phyloP scores from a whole-genome alignment of 176 grass and related monocot species.

The Tillandsia leiboldiana region DNA sequence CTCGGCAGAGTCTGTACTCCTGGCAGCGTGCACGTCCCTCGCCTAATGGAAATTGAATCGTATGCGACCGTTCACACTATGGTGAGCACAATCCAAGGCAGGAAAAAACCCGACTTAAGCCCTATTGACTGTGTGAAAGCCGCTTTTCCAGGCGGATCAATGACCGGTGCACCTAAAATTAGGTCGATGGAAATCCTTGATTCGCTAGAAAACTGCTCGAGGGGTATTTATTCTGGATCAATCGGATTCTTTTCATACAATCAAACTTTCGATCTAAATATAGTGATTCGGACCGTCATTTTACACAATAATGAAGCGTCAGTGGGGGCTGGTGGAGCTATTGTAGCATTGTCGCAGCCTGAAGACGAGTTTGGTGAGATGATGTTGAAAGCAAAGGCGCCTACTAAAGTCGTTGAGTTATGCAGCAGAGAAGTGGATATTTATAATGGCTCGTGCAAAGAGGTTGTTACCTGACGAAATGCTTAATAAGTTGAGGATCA shows the following conservation, averaged over 20 bases:
- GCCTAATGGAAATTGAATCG: conserved; percentile 85
- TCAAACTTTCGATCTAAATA: conserved; percentile 70
- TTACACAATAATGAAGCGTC: conserved; percentile 55
- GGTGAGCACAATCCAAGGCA: conserved; percentile 69
- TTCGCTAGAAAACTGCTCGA: conserved; percentile 57
- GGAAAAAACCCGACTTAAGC: conserved; percentile 42
- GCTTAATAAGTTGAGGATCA: background rate
- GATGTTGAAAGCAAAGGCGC: conserved; percentile 83
- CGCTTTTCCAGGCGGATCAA: conserved; percentile 86
- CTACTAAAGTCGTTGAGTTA: conserved; percentile 42
- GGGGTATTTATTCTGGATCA: conserved; percentile 89
- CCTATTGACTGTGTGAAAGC: conserved; percentile 66
- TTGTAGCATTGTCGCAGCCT: conserved; percentile 56
- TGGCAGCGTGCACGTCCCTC: conserved; percentile 60
- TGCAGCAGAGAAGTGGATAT: background rate
- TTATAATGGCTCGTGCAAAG: background rate
- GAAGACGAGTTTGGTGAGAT: conserved; percentile 78
- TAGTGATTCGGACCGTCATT: conserved; percentile 73
- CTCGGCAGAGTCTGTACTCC: conserved; percentile 68
- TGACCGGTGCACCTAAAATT: conserved; percentile 93
- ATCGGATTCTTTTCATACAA: conserved; percentile 90
- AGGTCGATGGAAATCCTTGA: conserved; percentile 92
- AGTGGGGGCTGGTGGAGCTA: conserved; percentile 66
- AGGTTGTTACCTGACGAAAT: conserved; percentile 3
- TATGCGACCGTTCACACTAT: conserved; percentile 88